phyloP scores from a whole-genome alignment of 306 rosid genomes.

The Neltuma alba region DNA sequence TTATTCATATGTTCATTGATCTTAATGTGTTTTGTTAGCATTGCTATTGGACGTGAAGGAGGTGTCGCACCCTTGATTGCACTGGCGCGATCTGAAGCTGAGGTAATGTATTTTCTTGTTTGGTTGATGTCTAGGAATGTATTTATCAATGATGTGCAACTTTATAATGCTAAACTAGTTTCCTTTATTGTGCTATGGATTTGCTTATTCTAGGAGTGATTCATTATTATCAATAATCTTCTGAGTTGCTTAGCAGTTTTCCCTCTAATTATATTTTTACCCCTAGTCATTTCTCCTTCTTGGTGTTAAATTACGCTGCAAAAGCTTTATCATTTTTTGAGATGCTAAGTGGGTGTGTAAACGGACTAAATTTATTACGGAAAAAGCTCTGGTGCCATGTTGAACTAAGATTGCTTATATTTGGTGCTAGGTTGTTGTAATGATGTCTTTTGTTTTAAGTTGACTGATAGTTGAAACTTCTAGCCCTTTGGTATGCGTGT shows the following conservation, averaged over 20 bases:
- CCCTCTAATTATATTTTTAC: constrained; percentile 21
- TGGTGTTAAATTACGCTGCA: background rate
- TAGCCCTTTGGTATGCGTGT: constrained; percentile 1
- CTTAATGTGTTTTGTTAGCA: constrained; percentile 54
- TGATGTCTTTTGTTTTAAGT: background rate
- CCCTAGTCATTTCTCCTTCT: background rate
- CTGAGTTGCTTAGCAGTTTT: constrained; percentile 19
- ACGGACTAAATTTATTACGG: background rate
- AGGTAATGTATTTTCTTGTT: constrained; percentile 57
- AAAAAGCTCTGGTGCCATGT: background rate
- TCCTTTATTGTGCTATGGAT: constrained; percentile 5
- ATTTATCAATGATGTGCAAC: constrained; percentile 20
- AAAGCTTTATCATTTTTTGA: background rate
- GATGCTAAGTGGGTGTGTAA: background rate
- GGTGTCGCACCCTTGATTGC: constrained; percentile 99
- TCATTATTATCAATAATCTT: constrained; percentile 4
- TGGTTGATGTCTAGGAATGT: constrained; percentile 10
- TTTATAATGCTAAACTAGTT: background rate
- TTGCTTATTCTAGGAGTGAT: constrained; percentile 21
- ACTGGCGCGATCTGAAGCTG: constrained; percentile 87
- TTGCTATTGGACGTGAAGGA: constrained; percentile 99
- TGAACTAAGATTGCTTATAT: background rate
- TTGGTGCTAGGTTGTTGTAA: constrained; percentile 24
- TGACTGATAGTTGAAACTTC: constrained; percentile 1
- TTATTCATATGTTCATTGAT: constrained; percentile 25